phyloP scores from a whole-genome alignment of 2,329 filamentous ascomycete species.

The Claviceps quebecensis region DNA sequence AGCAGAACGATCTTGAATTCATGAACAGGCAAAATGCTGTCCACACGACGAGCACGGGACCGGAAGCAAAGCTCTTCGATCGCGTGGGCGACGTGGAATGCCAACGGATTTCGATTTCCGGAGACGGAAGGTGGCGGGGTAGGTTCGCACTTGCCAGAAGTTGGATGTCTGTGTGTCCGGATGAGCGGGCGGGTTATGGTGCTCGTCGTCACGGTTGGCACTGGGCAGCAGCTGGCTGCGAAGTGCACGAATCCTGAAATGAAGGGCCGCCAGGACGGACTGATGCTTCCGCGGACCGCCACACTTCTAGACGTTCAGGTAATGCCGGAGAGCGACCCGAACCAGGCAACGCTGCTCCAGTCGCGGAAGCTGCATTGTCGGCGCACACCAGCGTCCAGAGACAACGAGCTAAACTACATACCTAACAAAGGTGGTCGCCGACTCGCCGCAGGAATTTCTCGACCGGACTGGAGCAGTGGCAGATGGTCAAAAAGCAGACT shows the following conservation, averaged over 20 bases:
- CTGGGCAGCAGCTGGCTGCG: not conserved
- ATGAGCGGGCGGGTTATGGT: not conserved
- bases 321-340: not conserved
- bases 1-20: not conserved
- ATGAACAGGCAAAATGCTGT: not conserved
- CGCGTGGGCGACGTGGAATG: conserved; percentile 3
- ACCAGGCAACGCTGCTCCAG: not conserved
- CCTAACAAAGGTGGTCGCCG: not conserved
- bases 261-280: not conserved
- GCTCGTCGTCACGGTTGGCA: not conserved
- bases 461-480: not conserved
- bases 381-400: no score
- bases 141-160: conserved; percentile 2
- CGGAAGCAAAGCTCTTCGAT: not conserved
- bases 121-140: conserved; percentile 8
- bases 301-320: not conserved
- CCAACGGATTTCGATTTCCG: conserved; percentile 8
- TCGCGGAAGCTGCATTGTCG: no score
- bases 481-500: not conserved
- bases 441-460: not conserved
- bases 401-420: not conserved
- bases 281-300: no score
- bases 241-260: not conserved
- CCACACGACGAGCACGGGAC: not conserved
- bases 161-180: not conserved